phyloP scores from a whole-genome alignment of 2,329 filamentous ascomycete species.

The Colletotrichum incanum region DNA sequence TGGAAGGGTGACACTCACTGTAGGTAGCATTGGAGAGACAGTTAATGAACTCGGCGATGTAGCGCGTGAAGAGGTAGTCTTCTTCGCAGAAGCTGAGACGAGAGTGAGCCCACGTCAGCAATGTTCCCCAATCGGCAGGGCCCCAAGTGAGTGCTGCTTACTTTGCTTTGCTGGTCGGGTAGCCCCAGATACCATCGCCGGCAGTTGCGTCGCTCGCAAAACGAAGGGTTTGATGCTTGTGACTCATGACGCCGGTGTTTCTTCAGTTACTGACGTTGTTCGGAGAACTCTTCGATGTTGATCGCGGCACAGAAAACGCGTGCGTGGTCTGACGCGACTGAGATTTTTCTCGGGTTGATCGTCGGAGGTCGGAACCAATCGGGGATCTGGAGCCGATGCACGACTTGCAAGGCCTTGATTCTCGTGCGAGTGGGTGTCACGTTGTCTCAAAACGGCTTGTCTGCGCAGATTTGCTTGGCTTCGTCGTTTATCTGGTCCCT shows the following conservation, averaged over 20 bases:
- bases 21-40: conserved; percentile 59
- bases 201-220: conserved; percentile 55
- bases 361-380: conserved; percentile 2
- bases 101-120: conserved; percentile 12
- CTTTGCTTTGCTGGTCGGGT: conserved; percentile 59
- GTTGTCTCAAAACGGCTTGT: neutral
- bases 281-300: neutral
- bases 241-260: conserved; percentile 13
- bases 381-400: neutral
- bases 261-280: neutral
- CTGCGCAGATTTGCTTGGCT: neutral
- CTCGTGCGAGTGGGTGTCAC: neutral
- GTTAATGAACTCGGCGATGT: conserved; percentile 62
- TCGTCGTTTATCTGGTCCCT: conserved; percentile 21
- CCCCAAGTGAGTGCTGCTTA: conserved; percentile 44
- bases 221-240: conserved; percentile 55
- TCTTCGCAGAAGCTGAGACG: conserved; percentile 43
- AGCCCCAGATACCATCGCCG: conserved; percentile 55
- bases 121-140: neutral
- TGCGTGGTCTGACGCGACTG: conserved; percentile 11
- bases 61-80: conserved; percentile 58
- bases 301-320: neutral
- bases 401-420: neutral
- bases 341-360: conserved; percentile 10
- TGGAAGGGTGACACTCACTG: conserved; percentile 20